phyloP scores from a whole-genome alignment of 371 early-diverging fungal species.

The Entomophthora muscae region DNA sequence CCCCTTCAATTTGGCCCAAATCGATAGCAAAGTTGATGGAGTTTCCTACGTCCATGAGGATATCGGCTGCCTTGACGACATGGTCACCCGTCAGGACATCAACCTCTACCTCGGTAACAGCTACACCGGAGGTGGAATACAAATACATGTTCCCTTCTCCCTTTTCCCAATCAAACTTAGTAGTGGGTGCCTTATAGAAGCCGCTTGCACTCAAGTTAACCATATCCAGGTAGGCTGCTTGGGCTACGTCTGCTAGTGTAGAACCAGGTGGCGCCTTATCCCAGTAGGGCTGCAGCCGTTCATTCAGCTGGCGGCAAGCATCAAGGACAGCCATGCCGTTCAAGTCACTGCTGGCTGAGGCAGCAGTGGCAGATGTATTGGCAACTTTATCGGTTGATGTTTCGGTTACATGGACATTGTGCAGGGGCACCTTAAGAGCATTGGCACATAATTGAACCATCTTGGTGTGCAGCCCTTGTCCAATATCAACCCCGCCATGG shows the following conservation, averaged over 20 bases:
- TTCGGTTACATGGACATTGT: conserved; percentile 41
- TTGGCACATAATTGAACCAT: conserved; percentile 56
- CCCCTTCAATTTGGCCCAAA: conserved; percentile 71
- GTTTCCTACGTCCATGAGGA: conserved; percentile 54
- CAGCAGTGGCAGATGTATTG: conserved; percentile 55
- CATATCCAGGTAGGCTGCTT: conserved; percentile 47
- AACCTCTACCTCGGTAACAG: conserved; percentile 55
- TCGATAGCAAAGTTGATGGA: conserved; percentile 60
- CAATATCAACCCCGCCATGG: conserved; percentile 75
- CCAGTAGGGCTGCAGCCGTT: conserved; percentile 36
- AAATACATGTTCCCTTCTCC: conserved; percentile 37
- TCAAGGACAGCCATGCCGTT: conserved; percentile 57
- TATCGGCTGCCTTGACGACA: conserved; percentile 39
- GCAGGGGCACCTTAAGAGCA: conserved; percentile 36
- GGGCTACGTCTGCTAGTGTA: conserved; percentile 23
- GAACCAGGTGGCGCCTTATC: conserved; percentile 24
- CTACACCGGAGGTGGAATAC: conserved; percentile 59
- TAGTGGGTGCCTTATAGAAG: conserved; percentile 50
- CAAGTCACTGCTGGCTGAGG: conserved; percentile 49
- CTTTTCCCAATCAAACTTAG: conserved; percentile 43
- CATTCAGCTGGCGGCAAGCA: conserved; percentile 42
- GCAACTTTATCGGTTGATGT: conserved; percentile 50
- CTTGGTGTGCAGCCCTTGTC: conserved; percentile 67
- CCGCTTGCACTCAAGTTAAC: conserved; percentile 52
- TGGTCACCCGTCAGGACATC: conserved; percentile 60